A percentile compares a stretch with the other conserved stretches of the same genome.
These are phyloP conservation scores for Emydomyces testavorans DNA, from an alignment of 2,329 filamentous ascomycete genomes.

Conservation along the genomic window DNA sequence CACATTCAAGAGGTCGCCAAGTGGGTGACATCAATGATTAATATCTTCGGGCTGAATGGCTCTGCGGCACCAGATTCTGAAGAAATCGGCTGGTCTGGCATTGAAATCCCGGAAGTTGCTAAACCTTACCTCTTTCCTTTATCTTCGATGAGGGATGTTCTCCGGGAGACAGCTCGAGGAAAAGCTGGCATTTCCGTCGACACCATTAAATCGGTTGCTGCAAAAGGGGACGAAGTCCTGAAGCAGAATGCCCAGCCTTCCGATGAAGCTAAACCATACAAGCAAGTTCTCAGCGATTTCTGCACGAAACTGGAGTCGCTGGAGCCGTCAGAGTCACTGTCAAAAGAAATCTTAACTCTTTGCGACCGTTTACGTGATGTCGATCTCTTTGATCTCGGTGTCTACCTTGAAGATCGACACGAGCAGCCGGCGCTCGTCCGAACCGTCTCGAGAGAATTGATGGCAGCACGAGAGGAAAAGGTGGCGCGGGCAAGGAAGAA, in stretches of 20 bases:
- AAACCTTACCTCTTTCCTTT: constrained; percentile 52
- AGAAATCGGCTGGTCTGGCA: constrained; percentile 53
- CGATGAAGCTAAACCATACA: constrained; percentile 35
- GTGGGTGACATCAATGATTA: constrained; percentile 74
- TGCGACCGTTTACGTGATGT: constrained; percentile 72
- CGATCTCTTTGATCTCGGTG: constrained; percentile 67
- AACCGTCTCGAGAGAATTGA: constrained; percentile 49
- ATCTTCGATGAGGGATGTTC: constrained; percentile 45
- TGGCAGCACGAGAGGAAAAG: constrained; percentile 41
- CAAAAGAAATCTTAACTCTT: constrained; percentile 61
- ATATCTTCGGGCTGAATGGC: constrained; percentile 63
- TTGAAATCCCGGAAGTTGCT: constrained; percentile 49
- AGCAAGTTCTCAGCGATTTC: constrained; percentile 37
- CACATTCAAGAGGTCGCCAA: constrained; percentile 49
- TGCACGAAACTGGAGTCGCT: constrained; percentile 32
- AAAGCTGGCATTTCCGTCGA: constrained; percentile 33
- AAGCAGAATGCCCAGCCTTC: constrained; percentile 17
- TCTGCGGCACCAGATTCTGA: constrained; percentile 26
- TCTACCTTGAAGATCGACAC: constrained; percentile 73
- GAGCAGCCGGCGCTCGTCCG: constrained; percentile 60
- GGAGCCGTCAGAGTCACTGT: constrained; percentile 39
- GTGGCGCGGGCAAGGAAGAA: constrained; percentile 35
- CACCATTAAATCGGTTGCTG: constrained; percentile 31
- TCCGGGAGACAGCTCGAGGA: constrained; percentile 46
- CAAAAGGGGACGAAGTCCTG: constrained; percentile 18